A percentile compares a stretch with the other conserved stretches of the same genome.
Evolutionary conservation across 306 rosid genomes (phyloP).

Genomic region (Luffa acutangula): DNA sequence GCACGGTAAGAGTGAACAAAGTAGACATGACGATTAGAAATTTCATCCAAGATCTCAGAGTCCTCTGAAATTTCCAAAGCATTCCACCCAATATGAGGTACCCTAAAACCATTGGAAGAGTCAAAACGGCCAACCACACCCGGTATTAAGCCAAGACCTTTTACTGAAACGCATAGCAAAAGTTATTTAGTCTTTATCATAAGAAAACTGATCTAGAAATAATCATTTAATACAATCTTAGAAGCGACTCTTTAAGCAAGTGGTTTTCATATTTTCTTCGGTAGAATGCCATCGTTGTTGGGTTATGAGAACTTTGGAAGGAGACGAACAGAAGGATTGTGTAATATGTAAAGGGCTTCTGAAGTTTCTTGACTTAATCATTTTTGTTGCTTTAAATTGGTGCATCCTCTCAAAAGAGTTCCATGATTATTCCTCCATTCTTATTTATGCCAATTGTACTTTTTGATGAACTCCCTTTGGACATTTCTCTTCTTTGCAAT

Average conservation of each 20-base stretch:
- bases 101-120: slow-evolving; percentile 78
- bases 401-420: neutral
- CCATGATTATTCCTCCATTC: neutral
- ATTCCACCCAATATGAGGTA: slow-evolving; percentile 98
- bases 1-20: slow-evolving; percentile 95
- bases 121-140: slow-evolving; percentile 91
- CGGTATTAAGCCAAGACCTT: slow-evolving; percentile 90
- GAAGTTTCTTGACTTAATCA: neutral
- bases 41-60: slow-evolving; percentile 77
- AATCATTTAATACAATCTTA: neutral
- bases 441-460: neutral
- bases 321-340: neutral
- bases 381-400: neutral
- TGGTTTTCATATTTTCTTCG: neutral
- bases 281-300: neutral
- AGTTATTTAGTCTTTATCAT: slow-evolving; percentile 14
- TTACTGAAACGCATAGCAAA: slow-evolving; percentile 46
- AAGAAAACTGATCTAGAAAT: neutral
- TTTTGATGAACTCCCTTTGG: neutral
- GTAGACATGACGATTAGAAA: slow-evolving; percentile 72
- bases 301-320: neutral
- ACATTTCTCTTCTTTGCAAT: neutral
- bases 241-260: neutral
- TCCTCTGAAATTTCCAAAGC: slow-evolving; percentile 51
- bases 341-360: neutral